Base-by-base conservation (phyloP, 306 rosid species). In the Hippophae rhamnoides region DNA sequence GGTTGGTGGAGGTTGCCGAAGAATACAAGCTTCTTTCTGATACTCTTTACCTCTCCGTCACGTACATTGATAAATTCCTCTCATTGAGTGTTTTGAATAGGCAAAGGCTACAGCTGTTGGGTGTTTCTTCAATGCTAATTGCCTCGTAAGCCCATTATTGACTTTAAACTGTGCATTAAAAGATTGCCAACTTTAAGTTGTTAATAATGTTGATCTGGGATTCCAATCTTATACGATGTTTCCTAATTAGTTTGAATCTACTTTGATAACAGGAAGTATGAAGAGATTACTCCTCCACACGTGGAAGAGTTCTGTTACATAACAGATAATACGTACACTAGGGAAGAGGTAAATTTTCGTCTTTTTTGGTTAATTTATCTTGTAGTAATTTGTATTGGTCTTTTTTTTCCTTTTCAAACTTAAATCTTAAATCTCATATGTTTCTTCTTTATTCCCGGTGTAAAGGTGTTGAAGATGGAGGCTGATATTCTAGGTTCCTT, bases 1-100 rank as follows among this genome's bases (percentile, higher is more conserved):
- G 99, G 99, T 63, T 93, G 66, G 89, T 86, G 10, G 95, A 93
- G 64, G 95, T 93, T 73, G 83, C 97, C 0, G 97, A 88, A 53
- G 99, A 93, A 26, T 86, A 84, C 58, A 86, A 77, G 44, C 86
- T 88, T 67, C 66, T 79, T 68, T 77, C 95, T 0, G 99, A 93
- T n/a, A 86, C 99, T 7, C 83, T 88, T 14, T 78, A 66, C 66
- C 78, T 86, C n/a, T 67, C 74, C 3, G 72, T 88, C 65, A 67
- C 90, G 0, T 86, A 74, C 41, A 72, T 93, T 0, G 97, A 93
- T 69, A 76, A 81, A 54, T 93, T 64, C 56, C 54, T 93, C 7
- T 93, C 97, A 0, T 56, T 54, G 61, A 72, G 72, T 31, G 46
- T 23, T 18, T 53, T 93, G 8, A 53, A 60, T 3, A 74, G 71